Percentiles rank a stretch among this genome's conserved stretches.
Conservation (phyloP, 805 yeast species). For the Metschnikowia arizonensis region DNA sequence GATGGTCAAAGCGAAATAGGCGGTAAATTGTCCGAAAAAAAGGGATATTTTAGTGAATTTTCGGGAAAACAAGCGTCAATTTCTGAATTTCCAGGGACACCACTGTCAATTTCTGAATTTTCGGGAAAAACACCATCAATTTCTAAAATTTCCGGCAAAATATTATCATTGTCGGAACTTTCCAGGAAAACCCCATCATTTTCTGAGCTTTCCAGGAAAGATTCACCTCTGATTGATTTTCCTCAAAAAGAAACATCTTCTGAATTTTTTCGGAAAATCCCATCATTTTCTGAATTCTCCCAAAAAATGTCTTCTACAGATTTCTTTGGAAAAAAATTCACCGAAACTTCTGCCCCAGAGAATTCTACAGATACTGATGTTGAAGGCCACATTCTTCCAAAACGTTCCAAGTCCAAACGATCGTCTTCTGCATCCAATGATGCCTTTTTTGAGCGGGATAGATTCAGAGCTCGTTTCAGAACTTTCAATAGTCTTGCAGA, state of each 20-base stretch:
- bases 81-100: too few relatives aligned
- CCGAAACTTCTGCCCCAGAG: neutral
- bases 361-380: conserved; percentile 1
- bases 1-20: neutral
- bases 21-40: neutral
- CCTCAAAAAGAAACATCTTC: neutral
- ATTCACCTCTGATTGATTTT: too few relatives aligned
- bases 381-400: neutral
- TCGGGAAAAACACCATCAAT: neutral
- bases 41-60: too few relatives aligned
- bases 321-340: too few relatives aligned
- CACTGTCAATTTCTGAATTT: neutral
- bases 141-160: neutral
- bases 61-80: too few relatives aligned
- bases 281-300: neutral
- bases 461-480: conserved; percentile 38
- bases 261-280: neutral
- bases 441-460: conserved; percentile 35
- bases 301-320: neutral
- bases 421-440: conserved; percentile 41
- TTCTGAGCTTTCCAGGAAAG: neutral
- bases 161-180: neutral
- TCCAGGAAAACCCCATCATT: neutral
- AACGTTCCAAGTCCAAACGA: conserved; percentile 23
- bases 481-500: conserved; percentile 24